Conservation (phyloP, 148 eudicot genomes). For the Vaccinium darrowii region DNA sequence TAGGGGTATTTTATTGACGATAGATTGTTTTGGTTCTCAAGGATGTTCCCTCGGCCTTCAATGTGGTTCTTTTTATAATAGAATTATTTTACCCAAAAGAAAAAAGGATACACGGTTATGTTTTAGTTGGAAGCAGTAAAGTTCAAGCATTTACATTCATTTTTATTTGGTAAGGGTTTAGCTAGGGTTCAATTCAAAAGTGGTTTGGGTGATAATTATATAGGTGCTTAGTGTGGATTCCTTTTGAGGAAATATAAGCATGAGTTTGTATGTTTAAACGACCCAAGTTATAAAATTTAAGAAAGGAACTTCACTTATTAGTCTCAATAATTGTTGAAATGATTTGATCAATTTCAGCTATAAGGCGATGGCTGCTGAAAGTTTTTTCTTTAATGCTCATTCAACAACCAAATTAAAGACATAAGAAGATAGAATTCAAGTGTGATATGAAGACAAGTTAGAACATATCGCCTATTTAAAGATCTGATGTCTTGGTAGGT, state of each 20-base stretch:
- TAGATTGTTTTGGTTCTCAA: too few relatives aligned
- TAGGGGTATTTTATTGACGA: too few relatives aligned
- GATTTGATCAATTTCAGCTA: constrained; percentile 17
- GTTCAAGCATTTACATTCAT: neutral
- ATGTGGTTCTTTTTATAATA: too few relatives aligned
- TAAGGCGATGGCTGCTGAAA: neutral
- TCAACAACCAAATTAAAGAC: constrained; percentile 10
- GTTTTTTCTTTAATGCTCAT: constrained; percentile 12
- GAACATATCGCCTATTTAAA: too few relatives aligned
- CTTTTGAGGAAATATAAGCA: neutral
- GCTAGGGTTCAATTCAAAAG: neutral
- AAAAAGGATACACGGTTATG: neutral
- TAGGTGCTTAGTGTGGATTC: neutral
- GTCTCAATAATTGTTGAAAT: constrained; percentile 13
- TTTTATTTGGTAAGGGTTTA: neutral
- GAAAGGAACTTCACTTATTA: neutral
- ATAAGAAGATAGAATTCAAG: too few relatives aligned
- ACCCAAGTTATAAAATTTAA: neutral
- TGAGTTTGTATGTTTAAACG: neutral
- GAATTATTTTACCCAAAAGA: too few relatives aligned
- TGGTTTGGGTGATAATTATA: constrained; percentile 1
- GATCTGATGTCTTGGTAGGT: too few relatives aligned
- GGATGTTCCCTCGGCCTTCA: too few relatives aligned
- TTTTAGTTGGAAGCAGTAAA: neutral
- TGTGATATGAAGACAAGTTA: too few relatives aligned